phyloP scores from a whole-genome alignment of 2,329 filamentous ascomycete species.

The Sclerotinia glacialis region DNA sequence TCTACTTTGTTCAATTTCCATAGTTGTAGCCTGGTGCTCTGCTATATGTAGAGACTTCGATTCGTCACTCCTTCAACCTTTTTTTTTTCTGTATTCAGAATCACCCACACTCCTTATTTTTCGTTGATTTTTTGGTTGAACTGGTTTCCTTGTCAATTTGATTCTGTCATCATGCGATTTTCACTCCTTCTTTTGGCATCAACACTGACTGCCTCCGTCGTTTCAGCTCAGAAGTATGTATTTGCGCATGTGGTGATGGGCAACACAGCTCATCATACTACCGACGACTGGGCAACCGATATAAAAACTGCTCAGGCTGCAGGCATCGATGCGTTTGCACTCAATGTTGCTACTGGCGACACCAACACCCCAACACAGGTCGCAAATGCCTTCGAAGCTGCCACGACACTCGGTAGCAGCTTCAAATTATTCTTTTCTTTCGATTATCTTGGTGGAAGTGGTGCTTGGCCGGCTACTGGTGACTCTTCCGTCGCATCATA shows the following conservation, averaged over 20 bases:
- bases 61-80: neutral
- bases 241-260: conserved; percentile 40
- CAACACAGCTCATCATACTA: conserved; percentile 38
- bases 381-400: conserved; percentile 39
- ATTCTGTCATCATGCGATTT: conserved; percentile 18
- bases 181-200: conserved; percentile 22
- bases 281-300: conserved; percentile 38
- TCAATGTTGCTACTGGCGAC: conserved; percentile 40
- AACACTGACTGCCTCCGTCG: conserved; percentile 20
- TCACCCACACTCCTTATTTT: conserved; percentile 14
- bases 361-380: conserved; percentile 40
- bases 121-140: neutral
- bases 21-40: conserved; percentile 16
- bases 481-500: conserved; percentile 33
- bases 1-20: neutral
- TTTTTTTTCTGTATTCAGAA: conserved; percentile 10
- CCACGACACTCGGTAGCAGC: conserved; percentile 29
- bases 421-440: conserved; percentile 41
- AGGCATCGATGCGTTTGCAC: conserved; percentile 42
- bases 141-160: neutral
- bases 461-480: conserved; percentile 33
- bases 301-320: conserved; percentile 40
- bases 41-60: conserved; percentile 12
- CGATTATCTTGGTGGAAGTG: conserved; percentile 38
- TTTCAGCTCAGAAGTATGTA: conserved; percentile 32